Base-by-base conservation (phyloP, 345 rosid genomes). In the Brassica rapa region DNA sequence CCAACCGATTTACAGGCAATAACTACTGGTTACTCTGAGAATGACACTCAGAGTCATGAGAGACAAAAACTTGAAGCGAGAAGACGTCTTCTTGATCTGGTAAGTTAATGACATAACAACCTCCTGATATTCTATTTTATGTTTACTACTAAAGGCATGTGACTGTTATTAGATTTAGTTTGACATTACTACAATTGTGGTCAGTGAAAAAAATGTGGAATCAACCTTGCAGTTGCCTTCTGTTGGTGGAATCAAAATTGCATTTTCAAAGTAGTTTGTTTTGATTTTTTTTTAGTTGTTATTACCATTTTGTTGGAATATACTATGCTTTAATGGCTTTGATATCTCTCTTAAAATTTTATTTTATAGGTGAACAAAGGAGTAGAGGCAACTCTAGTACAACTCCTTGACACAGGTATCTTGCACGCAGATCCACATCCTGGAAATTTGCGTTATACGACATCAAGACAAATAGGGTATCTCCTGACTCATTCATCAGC, bases 401-500 rank as follows among this genome's bases (percentile, higher is more conserved):
- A 94, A 80, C 96, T 94, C 75, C 96, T 94, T 67, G 98, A 90
- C 78, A 92, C 97, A 71, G 98, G 98, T 61, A 78, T 94, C 67
- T 82, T 94, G 86, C 98, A 94, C 88, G 98, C 97, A 71, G 98
- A 94, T 83, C 96, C 98, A 49, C 98, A 94, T 87, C 88, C 98
- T 72, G 98, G 98, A 83, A 94, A 94, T 84, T 75, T 94, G 83
- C 97, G 91, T 11, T 94, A 92, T 83, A 86, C 87, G 8, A 56
- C 93, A 81, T 86, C 97, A 23, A 90, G 93, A 86, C 89, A 88
- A 78, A 86, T 94, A 84, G 97, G 96, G 98, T 94, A 92, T 55
- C 6, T 25, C 82, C 49, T 53, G 8, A 41, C 27, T 72, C 64
- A 72, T 24, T 67, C 72, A 32, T 59, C 65, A 23, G 51, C 59